Evolutionary conservation across 1,284 basidiomycete genomes (phyloP), one percentile per base, ranked within the genome.

Genomic region (Sanghuangporus sanghuang): DNA sequence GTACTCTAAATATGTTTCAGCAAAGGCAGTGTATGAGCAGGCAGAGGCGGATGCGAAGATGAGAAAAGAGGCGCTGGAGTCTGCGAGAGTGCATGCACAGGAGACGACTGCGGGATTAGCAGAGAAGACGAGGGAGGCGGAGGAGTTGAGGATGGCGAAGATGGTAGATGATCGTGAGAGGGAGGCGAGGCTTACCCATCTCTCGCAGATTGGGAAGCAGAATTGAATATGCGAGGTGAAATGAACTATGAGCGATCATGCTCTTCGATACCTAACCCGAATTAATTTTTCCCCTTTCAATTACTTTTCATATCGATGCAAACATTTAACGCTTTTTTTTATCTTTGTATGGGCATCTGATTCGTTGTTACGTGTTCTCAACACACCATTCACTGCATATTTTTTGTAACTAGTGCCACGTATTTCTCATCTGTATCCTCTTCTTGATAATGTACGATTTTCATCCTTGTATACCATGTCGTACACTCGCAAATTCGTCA

Each of bases 81-180:
- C 67, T 35, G 68, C 67, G 56, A 65, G 69, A 23, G 64, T 67
- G 50, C 68, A 69, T 53, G 68, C 70, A 18, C 61, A 64, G 38
- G 55, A 66, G 27, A 68, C 68, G 62, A 72, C 69, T 8, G 68
- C 69, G 56, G 59, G 69, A 7, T 57, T 73, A 11, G 57, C 69
- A 70, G 60, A 63, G 50, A 74, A 77, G 69, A 74, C 73, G 9
- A 71, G 74, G 64, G 77, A 79, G 63, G 71, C 78, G 44, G 77
- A 79, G 64, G 74, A 77, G 64, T 65, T 78, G 39, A 69, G 76
- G 61, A 73, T 71, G 14, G 73, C 75, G 61, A 78, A 78, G 72
- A 76, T 75, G 21, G 75, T 75, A 4, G 77, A 78, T 67, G 77
- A 78, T 66, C 73, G 76, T 54, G 78, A 78, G 68, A 68, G 77